phyloP scores from a whole-genome alignment of 106 monocot species.

The Allium cepa region DNA sequence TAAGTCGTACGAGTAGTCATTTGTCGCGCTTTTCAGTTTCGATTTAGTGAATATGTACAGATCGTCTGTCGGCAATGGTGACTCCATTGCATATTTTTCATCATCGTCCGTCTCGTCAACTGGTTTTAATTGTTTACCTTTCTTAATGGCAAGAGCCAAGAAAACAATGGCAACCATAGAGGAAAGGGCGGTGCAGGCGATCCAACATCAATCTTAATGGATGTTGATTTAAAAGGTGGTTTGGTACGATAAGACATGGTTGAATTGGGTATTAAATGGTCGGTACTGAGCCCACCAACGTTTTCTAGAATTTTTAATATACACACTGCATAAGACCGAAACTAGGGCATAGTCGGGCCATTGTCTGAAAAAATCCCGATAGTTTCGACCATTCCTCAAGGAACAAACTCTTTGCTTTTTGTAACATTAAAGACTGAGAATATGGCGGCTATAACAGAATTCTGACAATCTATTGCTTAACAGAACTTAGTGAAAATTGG shows the following conservation, averaged over 20 bases:
- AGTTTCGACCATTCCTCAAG: constrained; percentile 61
- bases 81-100: too few species aligned
- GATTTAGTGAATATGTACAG: constrained; percentile 74
- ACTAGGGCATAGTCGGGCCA: constrained; percentile 15
- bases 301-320: constrained; percentile 45
- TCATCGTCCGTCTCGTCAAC: too few species aligned
- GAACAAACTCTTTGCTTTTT: constrained; percentile 39
- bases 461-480: too few species aligned
- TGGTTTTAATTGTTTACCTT: too few species aligned
- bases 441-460: constrained; percentile 20
- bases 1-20: constrained; percentile 36
- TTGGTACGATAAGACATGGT: background rate
- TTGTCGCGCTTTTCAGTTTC: constrained; percentile 58
- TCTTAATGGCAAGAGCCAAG: too few species aligned
- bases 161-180: constrained; percentile 12
- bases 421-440: constrained; percentile 24
- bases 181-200: constrained; percentile 20
- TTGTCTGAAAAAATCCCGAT: constrained; percentile 34
- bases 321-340: too few species aligned
- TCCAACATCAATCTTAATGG: constrained; percentile 23
- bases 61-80: constrained; percentile 56
- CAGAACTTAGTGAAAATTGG: too few species aligned
- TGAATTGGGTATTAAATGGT: constrained; percentile 18
- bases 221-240: background rate
- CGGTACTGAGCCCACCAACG: constrained; percentile 32